Conservation (phyloP, 495 filamentous ascomycete species). For the Aspergillus cavernicola region DNA sequence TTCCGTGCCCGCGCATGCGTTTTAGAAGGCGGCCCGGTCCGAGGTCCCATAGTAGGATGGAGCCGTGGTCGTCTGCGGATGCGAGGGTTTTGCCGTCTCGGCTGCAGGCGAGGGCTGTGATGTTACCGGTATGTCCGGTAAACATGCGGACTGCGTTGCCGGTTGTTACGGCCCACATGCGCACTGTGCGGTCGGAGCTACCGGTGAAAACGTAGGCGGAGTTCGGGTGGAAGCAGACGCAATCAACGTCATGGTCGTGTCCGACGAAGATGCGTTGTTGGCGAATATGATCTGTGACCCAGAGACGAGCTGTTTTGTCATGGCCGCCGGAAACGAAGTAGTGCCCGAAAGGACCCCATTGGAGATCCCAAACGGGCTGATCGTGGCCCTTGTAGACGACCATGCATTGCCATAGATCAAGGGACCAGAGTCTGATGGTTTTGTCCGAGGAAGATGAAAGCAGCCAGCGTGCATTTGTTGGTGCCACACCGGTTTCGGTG, state of each 20-base stretch:
- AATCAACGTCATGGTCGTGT: constrained; percentile 84
- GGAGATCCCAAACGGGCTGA: constrained; percentile 79
- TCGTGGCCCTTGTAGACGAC: constrained; percentile 92
- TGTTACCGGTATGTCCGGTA: constrained; percentile 79
- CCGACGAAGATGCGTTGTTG: constrained; percentile 86
- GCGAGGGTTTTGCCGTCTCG: constrained; percentile 85
- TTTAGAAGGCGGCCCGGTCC: constrained; percentile 77
- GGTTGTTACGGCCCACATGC: constrained; percentile 92
- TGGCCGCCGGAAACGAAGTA: constrained; percentile 87
- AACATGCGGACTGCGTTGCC: constrained; percentile 88
- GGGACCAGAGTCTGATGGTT: constrained; percentile 85
- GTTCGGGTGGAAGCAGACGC: constrained; percentile 87
- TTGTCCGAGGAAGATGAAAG: constrained; percentile 86
- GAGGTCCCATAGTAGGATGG: constrained; percentile 91
- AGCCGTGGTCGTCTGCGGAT: constrained; percentile 78
- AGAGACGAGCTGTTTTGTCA: constrained; percentile 87
- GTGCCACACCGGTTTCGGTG: constrained; percentile 42
- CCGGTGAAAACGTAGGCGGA: constrained; percentile 88
- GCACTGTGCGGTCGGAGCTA: constrained; percentile 82
- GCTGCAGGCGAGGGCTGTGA: constrained; percentile 78
- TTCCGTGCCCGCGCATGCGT: constrained; percentile 88
- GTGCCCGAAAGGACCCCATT: constrained; percentile 91
- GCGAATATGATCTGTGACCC: constrained; percentile 85
- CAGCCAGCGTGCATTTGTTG: constrained; percentile 66
- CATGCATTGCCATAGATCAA: constrained; percentile 83